phyloP scores from a whole-genome alignment of 805 yeast genomes.

The Suhomyces kilbournensis region DNA sequence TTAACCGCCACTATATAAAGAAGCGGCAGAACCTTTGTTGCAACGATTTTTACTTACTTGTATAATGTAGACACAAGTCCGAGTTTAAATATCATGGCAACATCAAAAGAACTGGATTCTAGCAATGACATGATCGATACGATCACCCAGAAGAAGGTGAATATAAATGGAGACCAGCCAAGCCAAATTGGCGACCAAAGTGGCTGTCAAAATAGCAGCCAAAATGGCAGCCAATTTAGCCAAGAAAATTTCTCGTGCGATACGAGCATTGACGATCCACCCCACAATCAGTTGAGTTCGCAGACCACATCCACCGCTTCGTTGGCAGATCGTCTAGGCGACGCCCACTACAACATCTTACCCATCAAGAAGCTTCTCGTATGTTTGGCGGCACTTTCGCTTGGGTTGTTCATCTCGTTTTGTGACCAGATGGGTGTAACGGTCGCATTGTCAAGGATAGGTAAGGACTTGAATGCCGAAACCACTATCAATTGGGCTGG shows the following conservation, averaged over 20 bases:
- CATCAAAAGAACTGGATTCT: background rate
- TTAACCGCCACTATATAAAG: background rate
- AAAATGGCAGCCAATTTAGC: background rate
- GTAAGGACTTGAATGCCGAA: slow-evolving; percentile 17
- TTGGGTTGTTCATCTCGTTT: slow-evolving; percentile 18
- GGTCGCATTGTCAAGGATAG: slow-evolving; percentile 20
- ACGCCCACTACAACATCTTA: slow-evolving; percentile 19
- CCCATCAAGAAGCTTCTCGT: slow-evolving; percentile 17
- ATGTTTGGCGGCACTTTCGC: slow-evolving; percentile 17
- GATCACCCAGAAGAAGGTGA: background rate
- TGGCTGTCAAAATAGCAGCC: background rate
- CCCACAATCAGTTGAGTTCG: background rate
- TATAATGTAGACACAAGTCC: background rate
- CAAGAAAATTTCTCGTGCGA: background rate
- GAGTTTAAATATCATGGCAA: background rate
- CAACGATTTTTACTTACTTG: background rate
- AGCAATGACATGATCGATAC: background rate
- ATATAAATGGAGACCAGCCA: background rate
- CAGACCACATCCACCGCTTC: background rate
- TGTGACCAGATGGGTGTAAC: slow-evolving; percentile 22
- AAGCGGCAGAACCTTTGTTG: background rate
- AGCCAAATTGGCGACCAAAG: background rate
- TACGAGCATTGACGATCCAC: background rate
- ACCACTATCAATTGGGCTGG: slow-evolving; percentile 58
- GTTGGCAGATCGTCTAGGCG: slow-evolving; percentile 19